Conservation (phyloP, 306 rosid genomes). For the Trichosanthes truncata region DNA sequence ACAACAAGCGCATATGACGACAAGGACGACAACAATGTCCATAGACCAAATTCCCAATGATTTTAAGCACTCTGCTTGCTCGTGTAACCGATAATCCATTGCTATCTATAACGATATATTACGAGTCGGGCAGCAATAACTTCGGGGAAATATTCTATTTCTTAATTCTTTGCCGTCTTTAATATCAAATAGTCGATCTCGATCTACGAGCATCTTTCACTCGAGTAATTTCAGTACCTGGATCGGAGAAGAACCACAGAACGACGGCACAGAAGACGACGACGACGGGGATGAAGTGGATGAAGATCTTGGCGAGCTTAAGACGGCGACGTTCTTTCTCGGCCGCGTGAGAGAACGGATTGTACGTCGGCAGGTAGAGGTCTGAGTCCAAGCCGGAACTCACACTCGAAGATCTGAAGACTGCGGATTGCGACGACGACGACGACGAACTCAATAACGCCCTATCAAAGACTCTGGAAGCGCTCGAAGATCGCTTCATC, state of each 20-base stretch:
- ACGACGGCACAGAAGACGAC: constrained; percentile 62
- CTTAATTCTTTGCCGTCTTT: not conserved
- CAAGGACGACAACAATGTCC: not conserved
- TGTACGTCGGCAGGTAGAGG: constrained; percentile 46
- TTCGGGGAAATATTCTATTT: not conserved
- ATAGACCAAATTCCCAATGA: not conserved
- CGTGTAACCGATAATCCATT: not conserved
- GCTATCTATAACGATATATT: not conserved
- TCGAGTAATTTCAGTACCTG: constrained; percentile 17
- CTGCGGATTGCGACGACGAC: constrained; percentile 9
- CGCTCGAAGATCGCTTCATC: constrained; percentile 38
- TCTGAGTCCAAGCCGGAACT: constrained; percentile 20
- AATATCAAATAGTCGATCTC: constrained; percentile 2
- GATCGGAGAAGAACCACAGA: constrained; percentile 84
- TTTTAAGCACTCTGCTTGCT: not conserved
- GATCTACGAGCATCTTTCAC: not conserved
- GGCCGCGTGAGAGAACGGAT: constrained; percentile 69
- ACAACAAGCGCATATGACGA: not conserved
- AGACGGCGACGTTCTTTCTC: constrained; percentile 43
- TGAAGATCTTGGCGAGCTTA: constrained; percentile 47
- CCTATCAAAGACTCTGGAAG: constrained; percentile 6
- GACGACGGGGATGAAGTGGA: constrained; percentile 77
- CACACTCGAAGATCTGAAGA: constrained; percentile 32
- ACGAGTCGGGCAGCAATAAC: not conserved
- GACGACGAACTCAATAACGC: not conserved